Evolutionary conservation across 2,329 filamentous ascomycete species (phyloP).

Genomic region (Colletotrichum acutatum): DNA sequence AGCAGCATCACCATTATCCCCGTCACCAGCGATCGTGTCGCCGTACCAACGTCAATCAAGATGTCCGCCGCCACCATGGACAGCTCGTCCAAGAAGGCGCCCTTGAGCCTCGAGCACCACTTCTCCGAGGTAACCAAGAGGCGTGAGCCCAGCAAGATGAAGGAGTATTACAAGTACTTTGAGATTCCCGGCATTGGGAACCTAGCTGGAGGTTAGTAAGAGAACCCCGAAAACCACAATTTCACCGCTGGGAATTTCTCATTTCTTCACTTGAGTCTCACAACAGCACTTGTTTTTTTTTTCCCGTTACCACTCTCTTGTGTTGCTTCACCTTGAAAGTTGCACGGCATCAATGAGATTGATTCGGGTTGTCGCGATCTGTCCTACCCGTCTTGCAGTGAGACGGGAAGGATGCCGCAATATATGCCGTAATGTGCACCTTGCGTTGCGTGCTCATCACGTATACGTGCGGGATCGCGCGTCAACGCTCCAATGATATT

Average conservation of each 20-base stretch:
- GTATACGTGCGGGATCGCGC: neutral
- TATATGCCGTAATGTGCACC: conserved; percentile 29
- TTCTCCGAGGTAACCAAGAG: conserved; percentile 76
- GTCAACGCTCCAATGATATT: neutral
- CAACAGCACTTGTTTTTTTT: neutral
- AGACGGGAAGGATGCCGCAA: conserved; percentile 23
- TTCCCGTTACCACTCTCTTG: neutral
- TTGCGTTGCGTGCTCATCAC: conserved; percentile 27
- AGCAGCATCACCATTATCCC: neutral
- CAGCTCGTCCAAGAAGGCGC: conserved; percentile 45
- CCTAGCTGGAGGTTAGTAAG: conserved; percentile 66
- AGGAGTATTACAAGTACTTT: conserved; percentile 90
- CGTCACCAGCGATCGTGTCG: neutral
- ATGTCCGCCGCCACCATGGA: conserved; percentile 22
- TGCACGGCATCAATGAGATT: neutral
- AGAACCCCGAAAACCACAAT: neutral
- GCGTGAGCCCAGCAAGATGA: conserved; percentile 74
- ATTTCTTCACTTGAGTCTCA: neutral
- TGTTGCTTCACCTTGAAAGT: neutral
- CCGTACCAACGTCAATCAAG: neutral
- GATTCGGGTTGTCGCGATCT: neutral
- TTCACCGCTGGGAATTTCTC: neutral
- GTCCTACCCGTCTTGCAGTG: neutral
- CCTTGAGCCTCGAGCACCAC: conserved; percentile 83
- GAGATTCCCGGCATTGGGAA: conserved; percentile 70